Evolutionary conservation across 2,329 filamentous ascomycete genomes (phyloP).

Genomic region (Cryphonectria radicalis): DNA sequence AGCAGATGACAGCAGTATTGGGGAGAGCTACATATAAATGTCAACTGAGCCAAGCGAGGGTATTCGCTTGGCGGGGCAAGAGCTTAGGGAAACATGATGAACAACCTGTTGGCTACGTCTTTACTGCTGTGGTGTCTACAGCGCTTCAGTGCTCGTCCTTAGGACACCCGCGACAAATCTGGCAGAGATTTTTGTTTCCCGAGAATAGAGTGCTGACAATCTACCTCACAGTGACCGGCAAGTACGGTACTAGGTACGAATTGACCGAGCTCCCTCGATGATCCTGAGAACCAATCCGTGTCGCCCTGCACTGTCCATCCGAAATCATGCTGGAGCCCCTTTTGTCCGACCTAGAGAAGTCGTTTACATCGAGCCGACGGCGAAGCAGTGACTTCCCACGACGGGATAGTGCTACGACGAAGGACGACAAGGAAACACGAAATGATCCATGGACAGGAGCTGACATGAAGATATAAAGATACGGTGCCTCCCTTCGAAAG

Average conservation of each 20-base stretch:
- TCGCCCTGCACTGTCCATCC: constrained; percentile 1
- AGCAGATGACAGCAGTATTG: neutral
- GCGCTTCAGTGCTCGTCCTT: constrained; percentile 1
- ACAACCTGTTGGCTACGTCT: neutral
- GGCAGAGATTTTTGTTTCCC: neutral
- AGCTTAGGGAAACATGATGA: constrained; percentile 3
- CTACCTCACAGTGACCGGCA: constrained; percentile 86
- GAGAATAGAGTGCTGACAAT: constrained; percentile 21
- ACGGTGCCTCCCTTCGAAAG: constrained; percentile 99
- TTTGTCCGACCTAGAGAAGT: neutral
- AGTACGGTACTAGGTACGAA: constrained; percentile 94
- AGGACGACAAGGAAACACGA: constrained; percentile 3
- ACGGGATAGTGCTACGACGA: constrained; percentile 9
- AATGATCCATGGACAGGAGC: constrained; percentile 12
- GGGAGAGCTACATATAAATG: neutral
- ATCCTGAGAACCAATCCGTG: neutral
- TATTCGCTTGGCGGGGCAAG: neutral
- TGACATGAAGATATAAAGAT: constrained; percentile 60
- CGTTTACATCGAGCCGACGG: neutral
- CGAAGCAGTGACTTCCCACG: neutral
- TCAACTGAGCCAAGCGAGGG: neutral
- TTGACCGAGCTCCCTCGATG: constrained; percentile 33
- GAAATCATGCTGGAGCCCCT: neutral
- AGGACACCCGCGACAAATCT: constrained; percentile 5
- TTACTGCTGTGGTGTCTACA: neutral